Evolutionary conservation across 2,329 filamentous ascomycete genomes (phyloP), one percentile per base, ranked within the genome.

Genomic region (Colletotrichum siamense): DNA sequence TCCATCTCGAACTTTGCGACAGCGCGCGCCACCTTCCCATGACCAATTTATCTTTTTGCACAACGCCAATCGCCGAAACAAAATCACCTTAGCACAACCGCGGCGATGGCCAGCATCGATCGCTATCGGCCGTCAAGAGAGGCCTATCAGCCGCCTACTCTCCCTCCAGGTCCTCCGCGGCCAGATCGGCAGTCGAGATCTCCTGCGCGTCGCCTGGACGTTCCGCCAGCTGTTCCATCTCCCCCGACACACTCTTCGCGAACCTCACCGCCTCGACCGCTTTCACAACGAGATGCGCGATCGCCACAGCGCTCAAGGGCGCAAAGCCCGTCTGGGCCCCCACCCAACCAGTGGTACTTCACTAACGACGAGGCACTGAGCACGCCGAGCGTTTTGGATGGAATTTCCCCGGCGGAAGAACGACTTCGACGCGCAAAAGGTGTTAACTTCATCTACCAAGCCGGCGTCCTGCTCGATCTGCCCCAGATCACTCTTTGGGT

Each of bases 371-470:
- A 99, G 86, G 90, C 98, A 30, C 87, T 92, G 69, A 95, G 94
- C 82, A 94, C 95, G 8, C 97, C 97, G 1, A 97, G 95, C 69
- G 93, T 98, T 75, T 86, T 96, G 16, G 95, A 98, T 79, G 96
- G 96, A 26, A 91, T 99, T 83, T 84, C 92, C 10, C 89, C 93
- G 5, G 91, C 93, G 34, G 93, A 97, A 82, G 97, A 99, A 86
- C 91, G 95, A 77, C 90, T 94, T 79, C 90, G 95, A 75, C 92
- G 97, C 72, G 94, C 95, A 77, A 99, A 99, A 84, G 96, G 97
- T 63, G 94, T 98, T 82, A 98, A 98, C 84, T 99, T 99, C 86
- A 98, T 99, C 81, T 94, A 95, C 78, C 96, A 98, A 84, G 95
- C 96, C 61, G 97, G 96, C 78, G 95, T 98, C 79, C 93, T 98